Base-by-base conservation (phyloP, 257 asterid genomes). In the Knoxia roxburghii region DNA sequence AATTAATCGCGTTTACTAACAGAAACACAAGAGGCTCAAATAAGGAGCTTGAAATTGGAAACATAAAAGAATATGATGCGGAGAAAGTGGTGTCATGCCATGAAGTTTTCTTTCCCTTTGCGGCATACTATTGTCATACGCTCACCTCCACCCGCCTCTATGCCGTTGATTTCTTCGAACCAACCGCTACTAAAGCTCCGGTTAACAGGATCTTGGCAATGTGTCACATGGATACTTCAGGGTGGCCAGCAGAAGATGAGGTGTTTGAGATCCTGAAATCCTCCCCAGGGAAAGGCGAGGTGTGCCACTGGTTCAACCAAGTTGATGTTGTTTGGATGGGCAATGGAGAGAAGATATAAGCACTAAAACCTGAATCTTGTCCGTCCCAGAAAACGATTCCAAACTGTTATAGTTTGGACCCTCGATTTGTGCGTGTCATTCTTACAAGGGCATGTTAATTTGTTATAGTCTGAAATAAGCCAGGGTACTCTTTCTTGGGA, bases 101-200 rank as follows among this genome's bases (percentile, higher is more conserved):
- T 56, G 86, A 78, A 52, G 61, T 70, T 6, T 76, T 71, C 67
- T 75, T 83, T 45, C 89, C 86, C 3, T 81, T 80, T 32, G 80
- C 89, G 0, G 64, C 84, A 0, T 83, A 78, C 30, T 76, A 67
- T 8, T 83, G 86, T 39, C 89, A 83, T 41, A 55, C 65, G 43
- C 54, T 83, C 14, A 33, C 81, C 5, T 78, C 84, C 2, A 56
- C 81, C 12, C 65, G 55, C 10, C 37, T 82, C 20, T 79, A 76
- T 23, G 55, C 54, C 0, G 77, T 79, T 45, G 80, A 74, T 4
- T 41, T 82, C 14, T 69, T 67, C 15, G 77, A 72, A 13, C 27
- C 27, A 4, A n/a, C n/a, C n/a, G 9, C 10, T 7, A 63, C 56
- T 5, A 27, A 27, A 43, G 68, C 37, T 27, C 68, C 52, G 24